Evolutionary conservation across 2,329 filamentous ascomycete species (phyloP).

Genomic region (Penicillium frequentans): DNA sequence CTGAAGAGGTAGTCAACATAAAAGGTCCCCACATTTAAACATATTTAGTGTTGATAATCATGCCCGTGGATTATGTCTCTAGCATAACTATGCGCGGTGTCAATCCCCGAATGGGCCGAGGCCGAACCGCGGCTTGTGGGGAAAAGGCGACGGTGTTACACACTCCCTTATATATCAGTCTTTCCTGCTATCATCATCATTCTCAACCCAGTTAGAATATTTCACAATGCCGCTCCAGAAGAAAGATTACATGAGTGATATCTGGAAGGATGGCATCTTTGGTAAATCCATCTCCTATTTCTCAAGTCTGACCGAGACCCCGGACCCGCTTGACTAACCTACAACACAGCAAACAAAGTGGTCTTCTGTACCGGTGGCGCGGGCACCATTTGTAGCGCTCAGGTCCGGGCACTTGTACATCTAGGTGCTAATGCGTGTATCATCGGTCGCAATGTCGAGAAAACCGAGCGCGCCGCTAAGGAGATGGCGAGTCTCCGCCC

Average conservation of each 20-base stretch:
- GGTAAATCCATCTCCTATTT: constrained; percentile 50
- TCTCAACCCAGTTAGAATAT: not conserved
- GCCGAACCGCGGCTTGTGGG: constrained; percentile 18
- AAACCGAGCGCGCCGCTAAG: constrained; percentile 77
- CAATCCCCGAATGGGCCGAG: constrained; percentile 16
- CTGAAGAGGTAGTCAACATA: not conserved
- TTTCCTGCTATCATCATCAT: not conserved
- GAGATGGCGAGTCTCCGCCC: constrained; percentile 77
- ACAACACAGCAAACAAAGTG: constrained; percentile 70
- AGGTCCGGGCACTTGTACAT: constrained; percentile 86
- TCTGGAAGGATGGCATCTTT: constrained; percentile 88
- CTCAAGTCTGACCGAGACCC: not conserved
- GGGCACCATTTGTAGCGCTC: constrained; percentile 89
- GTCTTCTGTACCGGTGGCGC: constrained; percentile 94
- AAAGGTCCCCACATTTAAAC: not conserved
- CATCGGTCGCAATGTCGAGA: constrained; percentile 82
- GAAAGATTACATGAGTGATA: constrained; percentile 74
- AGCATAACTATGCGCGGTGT: not conserved
- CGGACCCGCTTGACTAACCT: constrained; percentile 8
- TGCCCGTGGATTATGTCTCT: not conserved
- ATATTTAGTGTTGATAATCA: not conserved
- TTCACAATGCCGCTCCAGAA: constrained; percentile 43
- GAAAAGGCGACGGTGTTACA: constrained; percentile 16
- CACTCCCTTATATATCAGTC: not conserved
- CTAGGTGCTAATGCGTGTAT: constrained; percentile 94